These are phyloP conservation scores for Ogataea zsoltii DNA, from an alignment of 805 yeast species.

Conservation along the genomic window DNA sequence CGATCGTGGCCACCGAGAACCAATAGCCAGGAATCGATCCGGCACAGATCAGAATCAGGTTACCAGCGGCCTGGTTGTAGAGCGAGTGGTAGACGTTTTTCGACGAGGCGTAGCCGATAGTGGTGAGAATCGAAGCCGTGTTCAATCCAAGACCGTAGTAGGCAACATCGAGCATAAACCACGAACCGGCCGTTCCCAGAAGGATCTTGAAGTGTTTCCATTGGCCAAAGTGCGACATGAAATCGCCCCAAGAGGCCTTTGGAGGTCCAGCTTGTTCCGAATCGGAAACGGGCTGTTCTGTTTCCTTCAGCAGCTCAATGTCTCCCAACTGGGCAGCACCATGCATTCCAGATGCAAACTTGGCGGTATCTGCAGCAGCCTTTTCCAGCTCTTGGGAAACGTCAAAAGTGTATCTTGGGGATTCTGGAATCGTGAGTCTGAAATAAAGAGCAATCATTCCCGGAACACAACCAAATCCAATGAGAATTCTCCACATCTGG, in stretches of 20 bases:
- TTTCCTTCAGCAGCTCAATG: conserved; percentile 45
- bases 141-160: conserved; percentile 87
- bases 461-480: conserved; percentile 91
- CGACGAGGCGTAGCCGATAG: conserved; percentile 81
- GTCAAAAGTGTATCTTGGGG: conserved; percentile 88
- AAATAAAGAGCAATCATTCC: conserved; percentile 82
- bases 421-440: conserved; percentile 93
- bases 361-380: conserved; percentile 57
- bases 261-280: conserved; percentile 55
- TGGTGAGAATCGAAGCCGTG: conserved; percentile 72
- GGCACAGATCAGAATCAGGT: conserved; percentile 88
- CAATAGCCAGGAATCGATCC: conserved; percentile 96
- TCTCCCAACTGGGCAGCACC: conserved; percentile 51
- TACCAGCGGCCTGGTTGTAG: conserved; percentile 85
- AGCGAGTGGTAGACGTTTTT: conserved; percentile 67
- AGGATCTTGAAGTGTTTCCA: conserved; percentile 87
- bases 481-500: conserved; percentile 90
- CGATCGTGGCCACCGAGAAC: conserved; percentile 78
- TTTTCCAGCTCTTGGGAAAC: conserved; percentile 58
- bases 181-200: conserved; percentile 86
- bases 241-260: conserved; percentile 79
- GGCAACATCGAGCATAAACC: conserved; percentile 91
- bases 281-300: conserved; percentile 42
- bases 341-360: conserved; percentile 48
- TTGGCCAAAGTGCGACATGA: conserved; percentile 69